Evolutionary conservation across 345 rosid genomes (phyloP).

Genomic region (Excoecaria cochinchinensis): DNA sequence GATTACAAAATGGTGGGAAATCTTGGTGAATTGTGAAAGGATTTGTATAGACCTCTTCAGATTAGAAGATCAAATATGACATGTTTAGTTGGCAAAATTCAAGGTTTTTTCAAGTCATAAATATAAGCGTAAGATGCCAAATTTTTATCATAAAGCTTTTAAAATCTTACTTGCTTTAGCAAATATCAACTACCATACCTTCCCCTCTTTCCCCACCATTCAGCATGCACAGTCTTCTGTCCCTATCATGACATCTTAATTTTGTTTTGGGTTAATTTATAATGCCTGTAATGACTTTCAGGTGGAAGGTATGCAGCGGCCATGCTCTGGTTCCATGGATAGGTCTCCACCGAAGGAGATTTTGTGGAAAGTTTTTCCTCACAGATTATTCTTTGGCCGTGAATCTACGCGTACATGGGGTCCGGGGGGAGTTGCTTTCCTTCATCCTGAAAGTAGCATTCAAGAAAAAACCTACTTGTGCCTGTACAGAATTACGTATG

Average conservation of each 20-base stretch:
- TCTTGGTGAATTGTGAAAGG: neutral
- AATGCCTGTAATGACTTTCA: slow-evolving; percentile 24
- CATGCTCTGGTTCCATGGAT: slow-evolving; percentile 74
- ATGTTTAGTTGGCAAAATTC: neutral
- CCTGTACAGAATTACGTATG: slow-evolving; percentile 79
- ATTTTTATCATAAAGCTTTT: neutral
- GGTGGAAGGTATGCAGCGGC: slow-evolving; percentile 69
- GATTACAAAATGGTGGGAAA: neutral
- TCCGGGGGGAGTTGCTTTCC: slow-evolving; percentile 85
- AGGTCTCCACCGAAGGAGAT: slow-evolving; percentile 64
- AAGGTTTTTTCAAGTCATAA: no score
- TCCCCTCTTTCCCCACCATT: neutral
- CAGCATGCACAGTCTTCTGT: neutral
- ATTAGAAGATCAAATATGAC: neutral
- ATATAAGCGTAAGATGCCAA: neutral
- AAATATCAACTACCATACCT: neutral
- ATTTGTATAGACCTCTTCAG: neutral
- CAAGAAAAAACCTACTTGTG: slow-evolving; percentile 53
- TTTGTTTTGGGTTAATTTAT: neutral
- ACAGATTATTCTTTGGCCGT: slow-evolving; percentile 80
- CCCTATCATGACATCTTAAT: neutral
- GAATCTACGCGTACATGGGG: slow-evolving; percentile 67
- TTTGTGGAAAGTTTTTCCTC: slow-evolving; percentile 69
- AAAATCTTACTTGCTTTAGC: neutral
- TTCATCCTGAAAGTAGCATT: slow-evolving; percentile 49